These are phyloP conservation scores for Dipteronia sinensis DNA, from an alignment of 345 rosid species.

Conservation along the genomic window DNA sequence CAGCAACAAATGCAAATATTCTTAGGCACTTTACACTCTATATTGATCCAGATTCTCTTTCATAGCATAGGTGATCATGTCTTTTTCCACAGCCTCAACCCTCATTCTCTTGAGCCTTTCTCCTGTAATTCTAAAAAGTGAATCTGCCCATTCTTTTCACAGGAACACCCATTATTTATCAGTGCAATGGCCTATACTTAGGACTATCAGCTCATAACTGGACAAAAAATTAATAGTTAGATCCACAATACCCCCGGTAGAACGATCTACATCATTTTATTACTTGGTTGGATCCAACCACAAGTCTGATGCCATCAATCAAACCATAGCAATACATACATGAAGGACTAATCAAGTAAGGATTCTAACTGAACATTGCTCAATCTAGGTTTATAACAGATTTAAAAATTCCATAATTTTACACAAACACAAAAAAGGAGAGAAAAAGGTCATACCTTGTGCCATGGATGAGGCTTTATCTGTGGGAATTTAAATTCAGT, in stretches of 20 bases:
- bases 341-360: neutral
- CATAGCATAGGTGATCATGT: neutral
- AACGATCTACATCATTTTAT: neutral
- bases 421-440: neutral
- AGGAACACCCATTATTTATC: neutral
- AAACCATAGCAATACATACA: neutral
- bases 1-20: neutral
- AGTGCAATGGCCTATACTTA: neutral
- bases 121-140: neutral
- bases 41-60: neutral
- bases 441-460: constrained; percentile 54
- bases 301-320: neutral
- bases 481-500: constrained; percentile 94
- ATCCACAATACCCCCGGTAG: neutral
- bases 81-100: neutral
- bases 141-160: neutral
- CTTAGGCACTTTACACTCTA: neutral
- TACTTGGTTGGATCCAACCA: neutral
- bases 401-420: neutral
- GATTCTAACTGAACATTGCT: neutral
- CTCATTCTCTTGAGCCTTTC: neutral
- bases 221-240: neutral
- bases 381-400: neutral
- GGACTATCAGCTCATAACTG: neutral
- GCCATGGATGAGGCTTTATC: constrained; percentile 98